Percentiles rank a stretch among this genome's conserved stretches.
These are phyloP conservation scores for Nitzschia palea DNA, from an alignment of 108 stramenopile genomes.

Conservation along the genomic window DNA sequence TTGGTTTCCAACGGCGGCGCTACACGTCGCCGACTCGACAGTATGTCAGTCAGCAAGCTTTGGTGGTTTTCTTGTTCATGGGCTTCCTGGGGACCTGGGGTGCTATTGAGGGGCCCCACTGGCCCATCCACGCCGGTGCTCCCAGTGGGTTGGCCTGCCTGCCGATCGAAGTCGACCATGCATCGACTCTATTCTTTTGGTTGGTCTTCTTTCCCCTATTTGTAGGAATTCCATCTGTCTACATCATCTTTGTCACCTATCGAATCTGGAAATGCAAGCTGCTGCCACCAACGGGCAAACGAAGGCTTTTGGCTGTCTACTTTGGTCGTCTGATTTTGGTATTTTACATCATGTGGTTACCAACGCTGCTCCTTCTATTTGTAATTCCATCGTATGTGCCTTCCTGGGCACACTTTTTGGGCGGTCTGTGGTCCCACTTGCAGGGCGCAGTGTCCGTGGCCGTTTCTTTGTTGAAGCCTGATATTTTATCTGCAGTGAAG, in stretches of 20 bases:
- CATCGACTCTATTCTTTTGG: constrained; percentile 10
- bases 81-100: constrained; percentile 3
- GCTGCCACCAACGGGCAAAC: constrained; percentile 10
- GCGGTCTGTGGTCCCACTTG: neutral
- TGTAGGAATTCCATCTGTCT: constrained; percentile 2
- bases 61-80: neutral
- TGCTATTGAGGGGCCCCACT: neutral
- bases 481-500: neutral
- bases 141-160: constrained; percentile 9
- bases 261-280: neutral
- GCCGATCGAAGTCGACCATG: neutral
- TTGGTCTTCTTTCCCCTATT: constrained; percentile 8
- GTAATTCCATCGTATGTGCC: neutral
- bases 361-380: constrained; percentile 2
- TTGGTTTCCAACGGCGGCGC: neutral
- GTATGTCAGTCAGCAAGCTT: neutral
- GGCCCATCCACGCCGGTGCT: neutral
- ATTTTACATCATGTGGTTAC: constrained; percentile 27
- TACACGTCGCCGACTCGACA: neutral
- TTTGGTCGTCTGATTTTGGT: constrained; percentile 3
- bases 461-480: constrained; percentile 4
- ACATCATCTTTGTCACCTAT: neutral
- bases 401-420: neutral
- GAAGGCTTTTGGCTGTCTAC: constrained; percentile 6
- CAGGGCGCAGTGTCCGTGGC: constrained; percentile 10